Base-by-base conservation (phyloP, 495 filamentous ascomycete genomes). In the Baudoinia panamericana region DNA sequence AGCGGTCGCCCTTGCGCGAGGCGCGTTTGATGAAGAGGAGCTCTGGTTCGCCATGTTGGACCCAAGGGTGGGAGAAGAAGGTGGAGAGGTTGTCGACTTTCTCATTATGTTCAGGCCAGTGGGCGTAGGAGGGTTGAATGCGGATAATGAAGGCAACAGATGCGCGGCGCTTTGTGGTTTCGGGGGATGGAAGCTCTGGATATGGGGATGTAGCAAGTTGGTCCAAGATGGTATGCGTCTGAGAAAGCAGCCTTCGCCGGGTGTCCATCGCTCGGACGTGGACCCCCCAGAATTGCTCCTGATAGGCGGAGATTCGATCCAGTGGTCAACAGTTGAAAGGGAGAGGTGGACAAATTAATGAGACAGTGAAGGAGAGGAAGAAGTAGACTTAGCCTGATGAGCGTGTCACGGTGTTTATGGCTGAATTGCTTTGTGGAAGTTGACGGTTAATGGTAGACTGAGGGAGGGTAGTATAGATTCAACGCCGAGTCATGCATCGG, bases 21-120 rank as follows among this genome's bases (percentile, higher is more conserved):
- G 82, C 75, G 30, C 82, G 65, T 56, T 85, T 85, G 56, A 87
- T 87, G 51, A 84, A 83, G 10, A 84, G 63, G 9, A 77, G 64
- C 52, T 87, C 82, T 2, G 81, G 74, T 42, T 80, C 75, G n/a
- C 81, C 82, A 53, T 78, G 58, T 32, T 72, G 64, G 8, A 82
- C 78, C 82, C 82, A 87, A 7, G 65, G 46, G 43, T 80, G 78
- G 1, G 64, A 59, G 53, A 84, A 85, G 62, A 83, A 85, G 12
- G 57, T 51, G 13, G 72, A 60, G 21, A 84, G 48, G 28, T 60
- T 63, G 18, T 70, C 46, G 36, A 63, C 53, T 24, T 61, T 33
- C 54, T 43, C 23, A 16, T 40, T 39, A 4, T 45, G 30, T 4
- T 42, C 47, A 36, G 59, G 45, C 65, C 67, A 71, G 46, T 78